Evolutionary conservation across 345 rosid genomes (phyloP).

Genomic region (Pugionium cornutum): DNA sequence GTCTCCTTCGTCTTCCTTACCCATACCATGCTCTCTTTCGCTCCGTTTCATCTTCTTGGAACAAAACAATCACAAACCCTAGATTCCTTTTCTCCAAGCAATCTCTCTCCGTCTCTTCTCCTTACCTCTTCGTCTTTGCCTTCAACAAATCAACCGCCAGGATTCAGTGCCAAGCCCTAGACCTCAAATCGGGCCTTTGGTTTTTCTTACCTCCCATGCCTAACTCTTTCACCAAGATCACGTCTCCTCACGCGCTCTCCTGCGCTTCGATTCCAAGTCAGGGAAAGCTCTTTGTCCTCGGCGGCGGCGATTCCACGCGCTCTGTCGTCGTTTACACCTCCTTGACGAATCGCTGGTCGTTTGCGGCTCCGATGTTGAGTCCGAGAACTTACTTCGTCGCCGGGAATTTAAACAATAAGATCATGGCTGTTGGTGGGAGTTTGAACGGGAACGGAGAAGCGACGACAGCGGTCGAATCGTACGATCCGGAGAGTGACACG

Average conservation of each 20-base stretch:
- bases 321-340: slow-evolving; percentile 48
- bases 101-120: slow-evolving; percentile 52
- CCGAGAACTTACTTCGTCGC: slow-evolving; percentile 56
- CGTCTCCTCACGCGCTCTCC: slow-evolving; percentile 55
- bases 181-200: slow-evolving; percentile 65
- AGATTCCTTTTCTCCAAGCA: slow-evolving; percentile 45
- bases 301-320: slow-evolving; percentile 54
- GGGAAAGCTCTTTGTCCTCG: slow-evolving; percentile 67
- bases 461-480: slow-evolving; percentile 54
- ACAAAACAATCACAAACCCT: slow-evolving; percentile 54
- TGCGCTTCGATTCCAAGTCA: slow-evolving; percentile 59
- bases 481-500: slow-evolving; percentile 48
- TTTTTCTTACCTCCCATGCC: slow-evolving; percentile 67
- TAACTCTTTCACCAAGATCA: slow-evolving; percentile 48
- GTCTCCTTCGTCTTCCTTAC: slow-evolving; percentile 67
- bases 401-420: slow-evolving; percentile 47
- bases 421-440: slow-evolving; percentile 68
- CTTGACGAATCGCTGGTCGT: slow-evolving; percentile 61
- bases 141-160: slow-evolving; percentile 59
- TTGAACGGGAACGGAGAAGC: slow-evolving; percentile 38
- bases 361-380: slow-evolving; percentile 52
- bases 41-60: slow-evolving; percentile 72
- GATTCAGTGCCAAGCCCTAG: slow-evolving; percentile 73
- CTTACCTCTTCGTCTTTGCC: slow-evolving; percentile 61
- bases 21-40: slow-evolving; percentile 59